A percentile compares a stretch with the other conserved stretches of the same genome.
phyloP scores from a whole-genome alignment of 2,329 filamentous ascomycete species.

The Pseudogymnoascus sp. region DNA sequence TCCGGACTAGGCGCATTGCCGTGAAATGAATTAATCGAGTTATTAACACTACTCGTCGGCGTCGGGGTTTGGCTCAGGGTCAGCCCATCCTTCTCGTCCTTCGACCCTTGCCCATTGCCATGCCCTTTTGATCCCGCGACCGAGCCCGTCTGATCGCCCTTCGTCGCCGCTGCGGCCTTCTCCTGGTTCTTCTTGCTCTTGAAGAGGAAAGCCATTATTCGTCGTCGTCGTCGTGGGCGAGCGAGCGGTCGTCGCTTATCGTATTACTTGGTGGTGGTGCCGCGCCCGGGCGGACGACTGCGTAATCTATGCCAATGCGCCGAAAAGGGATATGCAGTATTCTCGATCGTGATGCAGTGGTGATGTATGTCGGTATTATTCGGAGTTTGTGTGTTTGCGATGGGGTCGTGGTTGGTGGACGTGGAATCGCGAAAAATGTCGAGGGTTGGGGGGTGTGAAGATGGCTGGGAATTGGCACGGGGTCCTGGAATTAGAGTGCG shows the following conservation, averaged over 20 bases:
- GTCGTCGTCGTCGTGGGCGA: conserved; percentile 29
- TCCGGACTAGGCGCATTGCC: conserved; percentile 28
- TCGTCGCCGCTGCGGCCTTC: conserved; percentile 39
- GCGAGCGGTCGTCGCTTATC: conserved; percentile 28
- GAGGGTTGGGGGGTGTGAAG: conserved; percentile 2
- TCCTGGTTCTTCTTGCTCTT: conserved; percentile 73
- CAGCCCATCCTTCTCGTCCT: conserved; percentile 45
- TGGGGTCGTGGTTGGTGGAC: background rate
- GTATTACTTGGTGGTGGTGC: background rate
- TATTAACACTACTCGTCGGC: conserved; percentile 42
- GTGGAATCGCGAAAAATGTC: conserved; percentile 2
- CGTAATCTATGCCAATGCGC: conserved; percentile 20
- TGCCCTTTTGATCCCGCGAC: conserved; percentile 35
- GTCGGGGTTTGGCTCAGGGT: conserved; percentile 59
- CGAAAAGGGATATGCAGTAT: conserved; percentile 1
- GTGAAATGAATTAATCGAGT: conserved; percentile 61
- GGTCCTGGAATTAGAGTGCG: conserved; percentile 3
- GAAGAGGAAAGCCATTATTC: conserved; percentile 71
- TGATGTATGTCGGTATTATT: background rate
- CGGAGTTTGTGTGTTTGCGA: background rate
- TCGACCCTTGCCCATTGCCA: conserved; percentile 37
- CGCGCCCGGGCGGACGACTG: conserved; percentile 23
- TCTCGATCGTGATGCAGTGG: background rate
- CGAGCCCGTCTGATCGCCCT: conserved; percentile 18
- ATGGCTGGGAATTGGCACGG: conserved; percentile 8